phyloP scores from a whole-genome alignment of 176 grass and related monocot species.

The Thalia dealbata region DNA sequence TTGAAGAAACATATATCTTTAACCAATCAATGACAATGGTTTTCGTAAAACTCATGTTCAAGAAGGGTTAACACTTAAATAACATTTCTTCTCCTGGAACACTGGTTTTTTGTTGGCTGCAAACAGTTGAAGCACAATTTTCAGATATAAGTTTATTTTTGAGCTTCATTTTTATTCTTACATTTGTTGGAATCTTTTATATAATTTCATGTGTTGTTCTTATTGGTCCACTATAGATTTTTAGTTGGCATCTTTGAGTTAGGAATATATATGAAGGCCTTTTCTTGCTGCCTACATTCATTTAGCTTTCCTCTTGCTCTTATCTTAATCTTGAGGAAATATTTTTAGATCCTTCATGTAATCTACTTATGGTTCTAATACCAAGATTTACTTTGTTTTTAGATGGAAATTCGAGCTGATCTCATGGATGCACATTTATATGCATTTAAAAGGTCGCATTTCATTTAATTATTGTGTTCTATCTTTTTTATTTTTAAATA shows the following conservation, averaged over 20 bases:
- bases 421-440: constrained; percentile 98
- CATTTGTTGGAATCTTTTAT: too few relatives aligned
- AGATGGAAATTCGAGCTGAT: constrained; percentile 98
- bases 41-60: too few relatives aligned
- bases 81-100: too few relatives aligned
- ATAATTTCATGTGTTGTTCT: neutral
- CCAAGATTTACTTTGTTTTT: constrained; percentile 1
- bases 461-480: constrained; percentile 4
- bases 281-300: neutral
- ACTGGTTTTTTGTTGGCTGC: too few relatives aligned
- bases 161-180: too few relatives aligned
- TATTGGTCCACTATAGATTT: neutral
- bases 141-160: too few relatives aligned
- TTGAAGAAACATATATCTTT: too few relatives aligned
- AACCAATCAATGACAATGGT: too few relatives aligned
- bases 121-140: neutral
- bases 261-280: neutral
- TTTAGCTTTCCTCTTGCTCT: neutral
- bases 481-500: neutral
- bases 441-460: constrained; percentile 83
- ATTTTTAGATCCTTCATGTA: neutral
- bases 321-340: neutral
- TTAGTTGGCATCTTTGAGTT: neutral
- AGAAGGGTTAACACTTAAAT: too few relatives aligned
- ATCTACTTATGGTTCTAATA: neutral